Base-by-base conservation (phyloP, 106 monocot genomes). In the Dioscorea zingiberensis region DNA sequence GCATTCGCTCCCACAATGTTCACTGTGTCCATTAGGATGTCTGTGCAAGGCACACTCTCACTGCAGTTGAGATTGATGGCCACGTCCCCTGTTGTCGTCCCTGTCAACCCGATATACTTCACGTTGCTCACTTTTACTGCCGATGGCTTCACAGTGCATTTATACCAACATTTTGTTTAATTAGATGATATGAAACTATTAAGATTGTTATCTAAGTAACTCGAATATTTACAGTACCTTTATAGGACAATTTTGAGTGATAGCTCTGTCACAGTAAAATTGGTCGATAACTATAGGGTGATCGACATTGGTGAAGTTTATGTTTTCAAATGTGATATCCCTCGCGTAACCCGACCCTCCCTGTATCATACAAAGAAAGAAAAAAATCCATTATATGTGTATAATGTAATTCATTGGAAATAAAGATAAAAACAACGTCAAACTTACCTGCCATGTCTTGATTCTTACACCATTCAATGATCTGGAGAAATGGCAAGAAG, bases 401-500 rank as follows among this genome's bases (percentile, higher is more conserved):
- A 58, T 58, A 15, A 60, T 29, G 11, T 13, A 4, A 25, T 27
- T 27, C 0, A 16, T 28, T 30, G 17, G 3, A 30, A 29, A 16
- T 27, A 28, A 4, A 60, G 28, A 60, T 14, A 27, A 27, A 28
- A 0, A 16, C 1, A 60, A 47, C 4, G 19, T 28, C 21, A 7
- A 13, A n/a, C 22, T 51, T 67, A 76, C 81, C 71, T 67, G 62
- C 81, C 76, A 76, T 63, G 81, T 73, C 38, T 81, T 76, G 44
- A 81, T 76, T 57, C 81, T 76, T 2, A 63, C 63, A 23, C 67
- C 81, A 69, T 72, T 58, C 17, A 11, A 48, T 1, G 81, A 59
- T 1, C 45, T 13, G 32, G 8, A 21, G 24, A 81, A 45, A 2
- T 46, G 10, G 48, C 74, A 53, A 16, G 24, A 4, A 2, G 63